Conservation (phyloP, 192 early-diverging fungal genomes). For the Geranomyces michiganensis region DNA sequence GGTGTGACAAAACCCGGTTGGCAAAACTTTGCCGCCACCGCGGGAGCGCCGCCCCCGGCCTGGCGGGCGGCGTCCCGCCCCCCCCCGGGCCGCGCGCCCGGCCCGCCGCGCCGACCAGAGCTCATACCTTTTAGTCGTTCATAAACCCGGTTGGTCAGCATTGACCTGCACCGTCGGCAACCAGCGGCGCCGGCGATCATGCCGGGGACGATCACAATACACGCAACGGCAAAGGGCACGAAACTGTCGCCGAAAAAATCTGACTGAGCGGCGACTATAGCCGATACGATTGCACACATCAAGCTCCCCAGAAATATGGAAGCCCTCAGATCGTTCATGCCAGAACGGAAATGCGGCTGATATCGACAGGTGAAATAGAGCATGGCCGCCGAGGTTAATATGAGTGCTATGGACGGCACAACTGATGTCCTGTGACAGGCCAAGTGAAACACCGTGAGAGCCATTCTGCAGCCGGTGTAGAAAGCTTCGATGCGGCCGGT, state of each 20-base stretch:
- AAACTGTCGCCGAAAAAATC: neutral
- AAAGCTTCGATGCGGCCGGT: conserved; percentile 26
- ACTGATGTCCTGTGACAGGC: neutral
- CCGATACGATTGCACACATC: conserved; percentile 5
- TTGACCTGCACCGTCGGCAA: neutral
- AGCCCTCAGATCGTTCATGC: conserved; percentile 26
- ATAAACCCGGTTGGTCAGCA: conserved; percentile 5
- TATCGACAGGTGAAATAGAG: conserved; percentile 11
- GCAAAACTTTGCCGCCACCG: too few species aligned
- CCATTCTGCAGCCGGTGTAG: conserved; percentile 15
- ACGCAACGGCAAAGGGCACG: conserved; percentile 10
- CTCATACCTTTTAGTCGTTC: neutral
- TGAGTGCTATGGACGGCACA: neutral
- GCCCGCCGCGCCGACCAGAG: too few species aligned
- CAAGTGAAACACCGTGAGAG: neutral
- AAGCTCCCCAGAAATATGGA: conserved; percentile 21
- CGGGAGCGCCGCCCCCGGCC: too few species aligned
- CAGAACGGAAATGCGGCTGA: conserved; percentile 19
- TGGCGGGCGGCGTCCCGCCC: too few species aligned
- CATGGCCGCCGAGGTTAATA: conserved; percentile 1
- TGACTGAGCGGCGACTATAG: neutral
- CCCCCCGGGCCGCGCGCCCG: too few species aligned
- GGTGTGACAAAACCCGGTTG: too few species aligned
- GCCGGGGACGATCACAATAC: conserved; percentile 13
- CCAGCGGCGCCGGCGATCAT: neutral